Evolutionary conservation across 2,329 filamentous ascomycete species (phyloP).

Genomic region (Plenodomus tracheiphilus): DNA sequence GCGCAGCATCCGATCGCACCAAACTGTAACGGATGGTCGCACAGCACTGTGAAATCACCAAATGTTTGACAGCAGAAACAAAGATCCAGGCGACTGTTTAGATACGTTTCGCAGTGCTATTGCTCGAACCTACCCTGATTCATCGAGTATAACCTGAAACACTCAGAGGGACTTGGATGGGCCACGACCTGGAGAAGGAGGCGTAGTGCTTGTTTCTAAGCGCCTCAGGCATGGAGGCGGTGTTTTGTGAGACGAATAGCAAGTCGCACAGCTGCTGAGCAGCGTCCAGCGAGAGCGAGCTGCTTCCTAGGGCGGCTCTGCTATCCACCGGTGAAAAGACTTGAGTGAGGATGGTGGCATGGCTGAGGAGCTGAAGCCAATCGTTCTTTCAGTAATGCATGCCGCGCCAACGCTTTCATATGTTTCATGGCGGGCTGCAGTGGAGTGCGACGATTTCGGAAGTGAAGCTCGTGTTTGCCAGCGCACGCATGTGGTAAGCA

Average conservation of each 20-base stretch:
- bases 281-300: constrained; percentile 13
- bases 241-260: constrained; percentile 20
- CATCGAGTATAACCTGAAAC: constrained; percentile 1
- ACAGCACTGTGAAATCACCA: constrained; percentile 19
- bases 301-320: constrained; percentile 37
- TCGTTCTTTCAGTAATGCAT: constrained; percentile 28
- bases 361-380: constrained; percentile 33
- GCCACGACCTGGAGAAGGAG: background rate
- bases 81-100: constrained; percentile 12
- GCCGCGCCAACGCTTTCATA: constrained; percentile 16
- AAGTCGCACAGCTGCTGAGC: constrained; percentile 19
- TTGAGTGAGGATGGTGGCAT: constrained; percentile 21
- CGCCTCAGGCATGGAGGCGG: constrained; percentile 34
- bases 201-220: background rate
- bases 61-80: constrained; percentile 20
- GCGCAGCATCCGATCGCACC: constrained; percentile 36
- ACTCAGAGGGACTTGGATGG: background rate
- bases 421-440: background rate
- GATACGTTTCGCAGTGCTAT: background rate
- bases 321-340: constrained; percentile 34
- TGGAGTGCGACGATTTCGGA: constrained; percentile 10
- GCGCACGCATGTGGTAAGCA: constrained; percentile 21
- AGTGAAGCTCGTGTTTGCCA: constrained; percentile 23
- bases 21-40: constrained; percentile 29
- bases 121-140: background rate